phyloP scores from a whole-genome alignment of 306 rosid species.

The Prosopis cineraria region DNA sequence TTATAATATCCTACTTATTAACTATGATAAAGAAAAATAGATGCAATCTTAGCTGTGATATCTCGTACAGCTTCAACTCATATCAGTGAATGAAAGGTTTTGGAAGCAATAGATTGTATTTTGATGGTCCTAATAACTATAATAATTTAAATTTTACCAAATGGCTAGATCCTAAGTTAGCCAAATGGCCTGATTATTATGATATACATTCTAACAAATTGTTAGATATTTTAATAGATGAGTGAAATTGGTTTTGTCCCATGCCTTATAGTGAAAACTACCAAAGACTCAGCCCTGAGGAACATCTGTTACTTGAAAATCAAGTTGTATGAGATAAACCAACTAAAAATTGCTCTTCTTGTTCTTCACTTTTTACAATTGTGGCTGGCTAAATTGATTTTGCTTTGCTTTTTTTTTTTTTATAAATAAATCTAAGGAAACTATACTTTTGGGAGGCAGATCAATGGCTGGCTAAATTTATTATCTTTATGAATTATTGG shows the following conservation, averaged over 20 bases:
- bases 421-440: no score
- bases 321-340: no score
- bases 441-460: no score
- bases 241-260: conserved; percentile 41
- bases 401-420: no score
- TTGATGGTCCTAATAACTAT: conserved; percentile 41
- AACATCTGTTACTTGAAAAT: no score
- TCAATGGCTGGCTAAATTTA: no score
- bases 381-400: no score
- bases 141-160: conserved; percentile 37
- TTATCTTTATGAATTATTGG: no score
- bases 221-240: conserved; percentile 42
- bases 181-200: conserved; percentile 35
- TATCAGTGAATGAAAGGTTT: conserved; percentile 41
- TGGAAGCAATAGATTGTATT: conserved; percentile 38
- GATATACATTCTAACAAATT: conserved; percentile 33
- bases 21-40: conserved; percentile 44
- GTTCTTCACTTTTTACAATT: no score
- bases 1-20: no score
- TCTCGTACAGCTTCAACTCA: conserved; percentile 38
- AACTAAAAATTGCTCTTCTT: no score
- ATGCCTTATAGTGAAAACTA: conserved; percentile 38
- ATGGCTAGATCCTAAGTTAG: conserved; percentile 38
- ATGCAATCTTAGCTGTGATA: conserved; percentile 38
- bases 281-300: conserved; percentile 24